Conservation (phyloP, 2,329 filamentous ascomycete genomes). For the Fusarium poae region DNA sequence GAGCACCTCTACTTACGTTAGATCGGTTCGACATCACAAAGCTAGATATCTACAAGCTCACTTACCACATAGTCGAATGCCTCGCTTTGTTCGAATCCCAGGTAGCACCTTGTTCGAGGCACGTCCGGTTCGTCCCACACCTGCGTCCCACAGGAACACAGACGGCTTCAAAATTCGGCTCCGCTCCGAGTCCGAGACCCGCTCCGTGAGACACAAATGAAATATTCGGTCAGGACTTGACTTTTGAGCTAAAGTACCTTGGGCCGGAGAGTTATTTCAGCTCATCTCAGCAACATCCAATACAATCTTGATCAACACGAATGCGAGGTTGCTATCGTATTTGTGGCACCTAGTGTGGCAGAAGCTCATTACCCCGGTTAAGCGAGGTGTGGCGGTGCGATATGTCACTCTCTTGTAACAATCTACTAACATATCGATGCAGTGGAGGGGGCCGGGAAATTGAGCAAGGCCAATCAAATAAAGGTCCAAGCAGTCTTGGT, state of each 20-base stretch:
- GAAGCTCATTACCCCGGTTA: slow-evolving; percentile 5
- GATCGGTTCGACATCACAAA: background rate
- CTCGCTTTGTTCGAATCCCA: slow-evolving; percentile 8
- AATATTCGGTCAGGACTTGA: background rate
- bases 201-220: slow-evolving; percentile 12
- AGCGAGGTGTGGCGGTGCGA: slow-evolving; percentile 36
- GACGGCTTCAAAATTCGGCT: slow-evolving; percentile 8
- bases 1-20: background rate
- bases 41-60: background rate
- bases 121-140: slow-evolving; percentile 7
- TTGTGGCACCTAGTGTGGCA: slow-evolving; percentile 24
- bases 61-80: background rate
- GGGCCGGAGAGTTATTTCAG: background rate
- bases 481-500: background rate
- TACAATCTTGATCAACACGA: slow-evolving; percentile 19
- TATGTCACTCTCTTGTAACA: slow-evolving; percentile 1
- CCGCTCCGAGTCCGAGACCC: slow-evolving; percentile 14
- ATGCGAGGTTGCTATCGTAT: slow-evolving; percentile 14
- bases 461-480: slow-evolving; percentile 18
- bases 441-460: slow-evolving; percentile 9
- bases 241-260: background rate
- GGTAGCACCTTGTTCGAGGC: slow-evolving; percentile 5
- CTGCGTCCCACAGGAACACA: slow-evolving; percentile 8
- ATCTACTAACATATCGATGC: too few species aligned
- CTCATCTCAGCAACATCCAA: slow-evolving; percentile 3